phyloP scores from a whole-genome alignment of 2,329 filamentous ascomycete genomes.

The Tothia fuscella region DNA sequence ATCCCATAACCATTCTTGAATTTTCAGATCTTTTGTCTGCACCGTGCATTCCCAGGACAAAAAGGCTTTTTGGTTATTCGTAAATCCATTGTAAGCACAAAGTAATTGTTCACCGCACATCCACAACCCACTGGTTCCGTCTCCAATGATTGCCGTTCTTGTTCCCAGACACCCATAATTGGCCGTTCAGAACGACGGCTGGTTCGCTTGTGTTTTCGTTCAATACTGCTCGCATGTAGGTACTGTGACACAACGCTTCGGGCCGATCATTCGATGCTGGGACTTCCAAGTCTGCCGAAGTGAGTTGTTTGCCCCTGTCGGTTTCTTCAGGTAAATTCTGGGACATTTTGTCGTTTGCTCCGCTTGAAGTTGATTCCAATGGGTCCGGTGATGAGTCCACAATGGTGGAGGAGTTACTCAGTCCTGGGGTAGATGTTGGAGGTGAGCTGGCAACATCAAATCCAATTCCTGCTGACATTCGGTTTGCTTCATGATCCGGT shows the following conservation, averaged over 20 bases:
- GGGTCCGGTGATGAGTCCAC: background rate
- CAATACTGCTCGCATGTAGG: slow-evolving; percentile 4
- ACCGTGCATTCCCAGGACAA: too few relatives aligned
- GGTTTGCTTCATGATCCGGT: background rate
- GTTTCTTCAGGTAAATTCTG: background rate
- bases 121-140: slow-evolving; percentile 5
- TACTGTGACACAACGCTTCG: background rate
- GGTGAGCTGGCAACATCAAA: too few relatives aligned
- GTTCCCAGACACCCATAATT: slow-evolving; percentile 4
- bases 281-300: too few relatives aligned
- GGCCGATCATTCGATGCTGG: too few relatives aligned
- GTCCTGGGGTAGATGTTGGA: background rate
- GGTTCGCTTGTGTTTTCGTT: background rate
- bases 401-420: background rate
- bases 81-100: too few relatives aligned
- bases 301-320: background rate
- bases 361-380: background rate
- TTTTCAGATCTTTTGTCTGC: too few relatives aligned
- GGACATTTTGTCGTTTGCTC: background rate
- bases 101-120: slow-evolving; percentile 7
- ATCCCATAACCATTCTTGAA: too few relatives aligned
- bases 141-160: slow-evolving; percentile 4
- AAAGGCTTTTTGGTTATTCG: too few relatives aligned
- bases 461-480: too few relatives aligned
- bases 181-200: slow-evolving; percentile 1